A percentile compares a stretch with the other conserved stretches of the same genome.
Conservation (phyloP, 2,329 filamentous ascomycete genomes). For the Ustulina deusta region DNA sequence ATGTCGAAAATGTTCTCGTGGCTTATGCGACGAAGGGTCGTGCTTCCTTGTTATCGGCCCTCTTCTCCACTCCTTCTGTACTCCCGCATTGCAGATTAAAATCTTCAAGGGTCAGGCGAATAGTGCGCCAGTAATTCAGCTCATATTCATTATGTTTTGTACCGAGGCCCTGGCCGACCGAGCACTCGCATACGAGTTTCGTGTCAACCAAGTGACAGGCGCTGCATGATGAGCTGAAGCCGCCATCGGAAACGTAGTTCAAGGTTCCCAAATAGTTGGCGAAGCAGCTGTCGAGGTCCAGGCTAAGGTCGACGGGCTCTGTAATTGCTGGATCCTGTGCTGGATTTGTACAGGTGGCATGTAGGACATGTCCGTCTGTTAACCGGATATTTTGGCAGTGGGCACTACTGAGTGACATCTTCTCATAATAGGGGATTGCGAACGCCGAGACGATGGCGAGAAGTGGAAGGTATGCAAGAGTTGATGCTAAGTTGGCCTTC, state of each 20-base stretch:
- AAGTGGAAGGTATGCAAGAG: neutral
- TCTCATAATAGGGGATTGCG: neutral
- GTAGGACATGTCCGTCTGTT: neutral
- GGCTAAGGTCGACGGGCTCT: neutral
- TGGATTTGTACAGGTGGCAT: neutral
- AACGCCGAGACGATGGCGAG: neutral
- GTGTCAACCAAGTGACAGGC: neutral
- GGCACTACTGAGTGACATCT: neutral
- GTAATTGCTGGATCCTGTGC: neutral
- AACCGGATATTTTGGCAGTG: neutral
- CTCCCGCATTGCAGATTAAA: neutral
- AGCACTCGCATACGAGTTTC: conserved; percentile 9
- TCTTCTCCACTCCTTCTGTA: too few species aligned
- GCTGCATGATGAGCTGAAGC: neutral
- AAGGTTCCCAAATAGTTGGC: conserved; percentile 14
- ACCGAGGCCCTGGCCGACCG: neutral
- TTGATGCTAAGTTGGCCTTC: neutral
- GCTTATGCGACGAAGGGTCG: neutral
- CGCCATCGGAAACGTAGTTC: neutral
- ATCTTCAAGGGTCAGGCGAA: neutral
- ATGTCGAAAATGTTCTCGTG: neutral
- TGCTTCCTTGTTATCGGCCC: too few species aligned
- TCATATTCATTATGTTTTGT: neutral
- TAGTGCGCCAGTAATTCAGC: neutral
- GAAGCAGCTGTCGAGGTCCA: conserved; percentile 12